phyloP scores from a whole-genome alignment of 2,329 filamentous ascomycete genomes.

The Paraphoma chrysanthemicola region DNA sequence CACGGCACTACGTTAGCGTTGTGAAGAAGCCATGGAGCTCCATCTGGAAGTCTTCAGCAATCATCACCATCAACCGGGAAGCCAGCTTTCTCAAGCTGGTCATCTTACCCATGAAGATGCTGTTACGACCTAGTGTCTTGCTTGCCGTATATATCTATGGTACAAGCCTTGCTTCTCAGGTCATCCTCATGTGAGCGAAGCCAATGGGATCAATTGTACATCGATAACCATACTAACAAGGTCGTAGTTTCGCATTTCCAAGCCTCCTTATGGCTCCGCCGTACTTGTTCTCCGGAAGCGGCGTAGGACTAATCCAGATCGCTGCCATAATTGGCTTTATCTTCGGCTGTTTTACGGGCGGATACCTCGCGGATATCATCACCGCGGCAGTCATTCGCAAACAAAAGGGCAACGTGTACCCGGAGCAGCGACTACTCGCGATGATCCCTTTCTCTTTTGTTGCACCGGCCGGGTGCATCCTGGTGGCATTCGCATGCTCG shows the following conservation, averaged over 20 bases:
- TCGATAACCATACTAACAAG: background rate
- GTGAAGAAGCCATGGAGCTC: slow-evolving; percentile 6
- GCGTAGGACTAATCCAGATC: slow-evolving; percentile 11
- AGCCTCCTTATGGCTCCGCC: slow-evolving; percentile 10
- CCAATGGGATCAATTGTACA: background rate
- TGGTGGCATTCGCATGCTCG: slow-evolving; percentile 9
- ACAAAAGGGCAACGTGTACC: slow-evolving; percentile 7
- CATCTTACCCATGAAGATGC: slow-evolving; percentile 3
- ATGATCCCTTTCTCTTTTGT: background rate
- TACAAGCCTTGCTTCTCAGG: slow-evolving; percentile 10
- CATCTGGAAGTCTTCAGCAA: slow-evolving; percentile 4
- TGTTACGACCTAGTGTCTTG: slow-evolving; percentile 6
- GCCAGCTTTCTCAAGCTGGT: slow-evolving; percentile 1
- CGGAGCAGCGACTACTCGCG: slow-evolving; percentile 10
- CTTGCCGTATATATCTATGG: slow-evolving; percentile 13
- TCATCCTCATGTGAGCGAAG: slow-evolving; percentile 8
- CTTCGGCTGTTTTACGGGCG: slow-evolving; percentile 11
- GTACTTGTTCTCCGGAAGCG: slow-evolving; percentile 9
- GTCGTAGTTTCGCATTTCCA: slow-evolving; percentile 12
- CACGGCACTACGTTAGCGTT: slow-evolving; percentile 7
- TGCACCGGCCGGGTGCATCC: slow-evolving; percentile 5
- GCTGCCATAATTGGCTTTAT: slow-evolving; percentile 12
- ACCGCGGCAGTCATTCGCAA: slow-evolving; percentile 10
- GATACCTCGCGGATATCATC: slow-evolving; percentile 11
- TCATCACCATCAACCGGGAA: slow-evolving; percentile 7